phyloP scores from a whole-genome alignment of 352 stramenopile species.

The Phytophthora cryptogea region DNA sequence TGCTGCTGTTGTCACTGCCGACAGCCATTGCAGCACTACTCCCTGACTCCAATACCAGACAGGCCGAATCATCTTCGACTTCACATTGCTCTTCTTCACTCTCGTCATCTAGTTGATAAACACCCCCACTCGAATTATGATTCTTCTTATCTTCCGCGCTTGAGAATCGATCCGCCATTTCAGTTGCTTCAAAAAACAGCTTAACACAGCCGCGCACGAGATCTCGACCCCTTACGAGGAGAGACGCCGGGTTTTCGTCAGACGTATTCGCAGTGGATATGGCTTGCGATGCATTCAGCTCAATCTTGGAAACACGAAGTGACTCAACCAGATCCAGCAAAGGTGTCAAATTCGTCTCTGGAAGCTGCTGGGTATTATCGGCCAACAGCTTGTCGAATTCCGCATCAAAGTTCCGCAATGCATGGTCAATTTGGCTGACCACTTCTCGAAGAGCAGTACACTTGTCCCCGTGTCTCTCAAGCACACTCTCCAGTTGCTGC shows the following conservation, averaged over 20 bases:
- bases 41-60: slow-evolving; percentile 8
- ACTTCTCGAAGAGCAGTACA: slow-evolving; percentile 38
- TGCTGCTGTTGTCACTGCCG: slow-evolving; percentile 18
- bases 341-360: slow-evolving; percentile 18
- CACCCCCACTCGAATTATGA: neutral
- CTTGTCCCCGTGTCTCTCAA: slow-evolving; percentile 55
- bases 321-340: slow-evolving; percentile 35
- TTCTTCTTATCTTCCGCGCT: slow-evolving; percentile 23
- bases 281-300: neutral
- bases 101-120: slow-evolving; percentile 14
- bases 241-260: slow-evolving; percentile 5
- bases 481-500: slow-evolving; percentile 46
- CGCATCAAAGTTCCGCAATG: slow-evolving; percentile 34
- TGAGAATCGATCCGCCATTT: slow-evolving; percentile 65
- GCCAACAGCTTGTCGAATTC: slow-evolving; percentile 19
- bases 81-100: slow-evolving; percentile 17
- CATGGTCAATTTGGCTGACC: slow-evolving; percentile 40
- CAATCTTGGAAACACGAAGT: slow-evolving; percentile 17
- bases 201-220: slow-evolving; percentile 55
- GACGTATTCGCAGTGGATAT: neutral
- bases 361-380: neutral
- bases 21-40: slow-evolving; percentile 17
- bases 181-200: slow-evolving; percentile 70
- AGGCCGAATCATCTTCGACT: slow-evolving; percentile 9
- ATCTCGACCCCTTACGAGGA: slow-evolving; percentile 37